Evolutionary conservation across 1,284 basidiomycete species (phyloP), one percentile per base, ranked within the genome.

Genomic region (Apiotrichum gracile): DNA sequence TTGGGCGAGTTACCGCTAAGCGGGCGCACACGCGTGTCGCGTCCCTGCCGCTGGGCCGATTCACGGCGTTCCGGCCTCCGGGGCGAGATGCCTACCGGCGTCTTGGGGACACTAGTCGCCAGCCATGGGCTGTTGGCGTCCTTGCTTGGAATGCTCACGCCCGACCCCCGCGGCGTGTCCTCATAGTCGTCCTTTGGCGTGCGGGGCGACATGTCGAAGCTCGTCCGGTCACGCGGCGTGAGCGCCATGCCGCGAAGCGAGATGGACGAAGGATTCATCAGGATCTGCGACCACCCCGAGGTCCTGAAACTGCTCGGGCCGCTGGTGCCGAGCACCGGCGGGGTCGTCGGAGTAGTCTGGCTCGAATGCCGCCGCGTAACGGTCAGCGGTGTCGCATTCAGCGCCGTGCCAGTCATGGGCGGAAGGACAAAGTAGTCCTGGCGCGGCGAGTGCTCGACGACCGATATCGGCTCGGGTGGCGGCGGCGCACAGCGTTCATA

Each of bases 391-490:
- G 49, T 42, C 9, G 39, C 31, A 5, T 26, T n/a, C 4, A 31
- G n/a, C 4, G 17, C 26, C 26, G 31, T 33, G 19, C 27, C 27
- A 14, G 40, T 24, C 13, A 27, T 38, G 12, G 25, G 58, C 14
- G 69, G 70, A 8, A 70, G 60, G 8, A 61, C 65, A 45, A 73
- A 75, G 57, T 75, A 73, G 55, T 72, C 70, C 47, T 62, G 64
- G 43, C 69, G 67, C 4, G 69, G 73, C 26, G 63, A 68, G n/a
- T 54, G 61, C n/a, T 49, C 61, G 21, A 62, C 37, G 1, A 63
- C 24, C 4, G 49, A 40, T 34, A 67, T 52, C 8, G 45, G 33
- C 1, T 63, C 55, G 4, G 65, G 62, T 16, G 68, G 66, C 1
- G 61, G 48, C 0, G 55, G 52, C 2, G 61, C 55, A 1, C 53